These are phyloP conservation scores for Podila horticola DNA, from an alignment of 192 early-diverging fungal genomes.

Conservation along the genomic window DNA sequence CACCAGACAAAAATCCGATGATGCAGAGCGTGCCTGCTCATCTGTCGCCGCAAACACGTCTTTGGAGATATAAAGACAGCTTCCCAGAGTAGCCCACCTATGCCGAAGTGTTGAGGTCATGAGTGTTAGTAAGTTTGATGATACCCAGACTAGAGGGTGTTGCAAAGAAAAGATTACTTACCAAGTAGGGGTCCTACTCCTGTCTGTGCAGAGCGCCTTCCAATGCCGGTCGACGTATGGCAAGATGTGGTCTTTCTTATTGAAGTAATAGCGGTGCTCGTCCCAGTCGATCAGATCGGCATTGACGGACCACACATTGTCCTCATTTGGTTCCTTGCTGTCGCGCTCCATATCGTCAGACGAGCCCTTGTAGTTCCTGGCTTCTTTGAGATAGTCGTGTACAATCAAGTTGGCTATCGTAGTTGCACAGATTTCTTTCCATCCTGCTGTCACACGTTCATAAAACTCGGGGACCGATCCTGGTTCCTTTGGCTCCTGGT, in stretches of 20 bases:
- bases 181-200: slow-evolving; percentile 71
- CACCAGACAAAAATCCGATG: slow-evolving; percentile 66
- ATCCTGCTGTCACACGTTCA: slow-evolving; percentile 68
- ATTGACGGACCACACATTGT: slow-evolving; percentile 44
- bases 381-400: slow-evolving; percentile 53
- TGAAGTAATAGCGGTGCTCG: slow-evolving; percentile 66
- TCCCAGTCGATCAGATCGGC: slow-evolving; percentile 49
- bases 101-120: background rate
- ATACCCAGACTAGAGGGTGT: background rate
- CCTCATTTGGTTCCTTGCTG: slow-evolving; percentile 47
- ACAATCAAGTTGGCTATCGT: slow-evolving; percentile 72
- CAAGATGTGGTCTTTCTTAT: slow-evolving; percentile 71
- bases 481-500: slow-evolving; percentile 37
- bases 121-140: background rate
- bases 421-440: slow-evolving; percentile 73
- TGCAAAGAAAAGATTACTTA: slow-evolving; percentile 7
- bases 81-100: slow-evolving; percentile 74
- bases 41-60: slow-evolving; percentile 68
- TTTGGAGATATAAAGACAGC: slow-evolving; percentile 70
- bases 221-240: slow-evolving; percentile 74
- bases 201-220: slow-evolving; percentile 70
- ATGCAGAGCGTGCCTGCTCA: slow-evolving; percentile 65
- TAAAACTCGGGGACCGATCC: slow-evolving; percentile 51
- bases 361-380: slow-evolving; percentile 25
- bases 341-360: slow-evolving; percentile 16